Percentiles rank a stretch among this genome's conserved stretches.
phyloP scores from a whole-genome alignment of 2,329 filamentous ascomycete genomes.

The Xylariaceae sp. region DNA sequence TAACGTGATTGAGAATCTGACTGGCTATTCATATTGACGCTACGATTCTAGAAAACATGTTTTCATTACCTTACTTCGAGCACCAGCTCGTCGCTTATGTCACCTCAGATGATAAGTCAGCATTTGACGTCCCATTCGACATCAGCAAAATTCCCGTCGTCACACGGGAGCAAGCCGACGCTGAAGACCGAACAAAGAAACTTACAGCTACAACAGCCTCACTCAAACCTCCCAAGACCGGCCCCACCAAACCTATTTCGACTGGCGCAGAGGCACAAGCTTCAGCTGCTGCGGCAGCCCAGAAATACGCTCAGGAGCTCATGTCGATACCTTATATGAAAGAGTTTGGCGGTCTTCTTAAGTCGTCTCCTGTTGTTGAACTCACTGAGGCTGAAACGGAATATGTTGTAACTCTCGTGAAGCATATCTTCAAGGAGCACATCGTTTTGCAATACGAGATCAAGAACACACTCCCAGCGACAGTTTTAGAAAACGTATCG shows the following conservation, averaged over 20 bases:
- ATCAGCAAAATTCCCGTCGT: slow-evolving; percentile 87
- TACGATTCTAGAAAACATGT: slow-evolving; percentile 70
- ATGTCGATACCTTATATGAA: slow-evolving; percentile 86
- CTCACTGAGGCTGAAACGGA: slow-evolving; percentile 96
- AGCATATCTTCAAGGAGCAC: slow-evolving; percentile 97
- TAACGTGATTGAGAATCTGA: background rate
- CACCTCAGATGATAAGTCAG: slow-evolving; percentile 80
- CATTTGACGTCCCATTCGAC: slow-evolving; percentile 82
- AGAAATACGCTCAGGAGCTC: slow-evolving; percentile 84
- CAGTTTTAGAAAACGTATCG: slow-evolving; percentile 83
- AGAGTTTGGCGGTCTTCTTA: slow-evolving; percentile 83
- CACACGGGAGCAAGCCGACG: slow-evolving; percentile 90
- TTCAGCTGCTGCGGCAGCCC: slow-evolving; percentile 70
- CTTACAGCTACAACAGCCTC: slow-evolving; percentile 87
- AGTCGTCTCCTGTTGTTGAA: slow-evolving; percentile 79
- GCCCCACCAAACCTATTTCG: slow-evolving; percentile 64
- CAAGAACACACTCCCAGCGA: slow-evolving; percentile 92
- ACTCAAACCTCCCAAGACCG: slow-evolving; percentile 83
- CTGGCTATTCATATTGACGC: slow-evolving; percentile 26
- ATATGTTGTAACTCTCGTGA: slow-evolving; percentile 88
- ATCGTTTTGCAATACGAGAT: slow-evolving; percentile 94
- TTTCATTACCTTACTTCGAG: slow-evolving; percentile 89
- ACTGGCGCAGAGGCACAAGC: slow-evolving; percentile 69
- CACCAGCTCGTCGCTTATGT: slow-evolving; percentile 98
- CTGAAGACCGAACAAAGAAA: slow-evolving; percentile 95